Percentiles rank a stretch among this genome's conserved stretches.
These are phyloP conservation scores for Harringtonia aguacate DNA, from an alignment of 2,329 filamentous ascomycete genomes.

Conservation along the genomic window DNA sequence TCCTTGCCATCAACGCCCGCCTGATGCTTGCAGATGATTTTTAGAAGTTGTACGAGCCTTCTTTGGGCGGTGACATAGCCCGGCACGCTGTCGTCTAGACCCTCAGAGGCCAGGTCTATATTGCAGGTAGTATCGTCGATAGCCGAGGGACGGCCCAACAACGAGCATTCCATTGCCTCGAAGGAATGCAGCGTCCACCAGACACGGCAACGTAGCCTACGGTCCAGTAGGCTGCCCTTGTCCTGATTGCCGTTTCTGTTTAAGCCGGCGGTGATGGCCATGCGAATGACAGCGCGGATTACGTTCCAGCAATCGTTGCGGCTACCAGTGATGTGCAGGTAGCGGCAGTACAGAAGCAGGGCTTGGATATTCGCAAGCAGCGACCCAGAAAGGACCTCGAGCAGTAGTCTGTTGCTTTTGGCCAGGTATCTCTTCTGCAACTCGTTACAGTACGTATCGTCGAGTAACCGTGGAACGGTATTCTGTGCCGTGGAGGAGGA, in stretches of 20 bases:
- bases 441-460: neutral
- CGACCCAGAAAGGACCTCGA: conserved; percentile 2
- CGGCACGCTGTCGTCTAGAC: conserved; percentile 13
- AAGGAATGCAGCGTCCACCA: conserved; percentile 20
- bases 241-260: neutral
- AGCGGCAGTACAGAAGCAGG: conserved; percentile 3
- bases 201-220: conserved; percentile 15
- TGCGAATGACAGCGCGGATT: neutral
- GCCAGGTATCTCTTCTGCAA: neutral
- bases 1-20: too few relatives aligned
- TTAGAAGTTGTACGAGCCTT: too few relatives aligned
- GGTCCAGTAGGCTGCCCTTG: conserved; percentile 17
- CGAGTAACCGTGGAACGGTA: neutral
- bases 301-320: conserved; percentile 2
- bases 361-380: conserved; percentile 2
- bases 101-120: conserved; percentile 14
- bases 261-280: conserved; percentile 1
- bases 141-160: conserved; percentile 16
- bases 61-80: too few relatives aligned
- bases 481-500: neutral
- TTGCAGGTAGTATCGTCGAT: conserved; percentile 18
- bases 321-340: conserved; percentile 1
- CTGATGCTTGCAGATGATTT: too few relatives aligned
- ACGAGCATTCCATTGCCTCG: conserved; percentile 18
- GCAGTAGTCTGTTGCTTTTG: conserved; percentile 1